A percentile compares a stretch with the other conserved stretches of the same genome.
phyloP scores from a whole-genome alignment of 192 early-diverging fungal species.

The Spizellomyces punctatus region DNA sequence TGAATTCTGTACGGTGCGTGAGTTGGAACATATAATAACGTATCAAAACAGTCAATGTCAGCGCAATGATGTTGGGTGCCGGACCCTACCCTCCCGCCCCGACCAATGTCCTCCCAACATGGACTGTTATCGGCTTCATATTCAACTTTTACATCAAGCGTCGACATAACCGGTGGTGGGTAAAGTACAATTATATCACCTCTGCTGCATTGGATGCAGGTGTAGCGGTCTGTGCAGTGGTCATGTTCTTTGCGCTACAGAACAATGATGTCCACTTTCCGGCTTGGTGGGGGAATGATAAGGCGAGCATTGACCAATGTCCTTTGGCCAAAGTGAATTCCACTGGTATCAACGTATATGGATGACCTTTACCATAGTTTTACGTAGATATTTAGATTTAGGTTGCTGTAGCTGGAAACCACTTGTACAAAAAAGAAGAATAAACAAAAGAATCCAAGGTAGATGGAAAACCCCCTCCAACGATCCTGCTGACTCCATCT shows the following conservation, averaged over 20 bases:
- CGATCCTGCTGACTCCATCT: no score
- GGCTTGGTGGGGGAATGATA: neutral
- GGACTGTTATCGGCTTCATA: constrained; percentile 10
- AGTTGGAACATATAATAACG: neutral
- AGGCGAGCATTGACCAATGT: neutral
- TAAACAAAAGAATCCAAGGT: no score
- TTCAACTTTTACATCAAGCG: constrained; percentile 27
- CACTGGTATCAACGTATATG: neutral
- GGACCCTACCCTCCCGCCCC: neutral
- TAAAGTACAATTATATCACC: constrained; percentile 37
- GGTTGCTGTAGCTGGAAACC: no score
- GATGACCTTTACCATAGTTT: neutral
- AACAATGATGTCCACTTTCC: neutral
- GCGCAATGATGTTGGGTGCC: neutral
- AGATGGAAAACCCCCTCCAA: no score
- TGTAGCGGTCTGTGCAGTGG: constrained; percentile 16
- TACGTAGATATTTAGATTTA: no score
- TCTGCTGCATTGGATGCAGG: constrained; percentile 36
- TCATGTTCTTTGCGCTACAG: constrained; percentile 1
- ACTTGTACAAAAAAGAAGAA: no score
- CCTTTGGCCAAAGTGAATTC: neutral
- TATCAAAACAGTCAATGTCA: neutral
- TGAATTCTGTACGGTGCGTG: neutral
- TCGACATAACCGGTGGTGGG: constrained; percentile 31
- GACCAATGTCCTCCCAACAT: neutral